A percentile compares a stretch with the other conserved stretches of the same genome.
These are phyloP conservation scores for Penicillium sp. DNA, from an alignment of 2,329 filamentous ascomycete species.

Conservation along the genomic window DNA sequence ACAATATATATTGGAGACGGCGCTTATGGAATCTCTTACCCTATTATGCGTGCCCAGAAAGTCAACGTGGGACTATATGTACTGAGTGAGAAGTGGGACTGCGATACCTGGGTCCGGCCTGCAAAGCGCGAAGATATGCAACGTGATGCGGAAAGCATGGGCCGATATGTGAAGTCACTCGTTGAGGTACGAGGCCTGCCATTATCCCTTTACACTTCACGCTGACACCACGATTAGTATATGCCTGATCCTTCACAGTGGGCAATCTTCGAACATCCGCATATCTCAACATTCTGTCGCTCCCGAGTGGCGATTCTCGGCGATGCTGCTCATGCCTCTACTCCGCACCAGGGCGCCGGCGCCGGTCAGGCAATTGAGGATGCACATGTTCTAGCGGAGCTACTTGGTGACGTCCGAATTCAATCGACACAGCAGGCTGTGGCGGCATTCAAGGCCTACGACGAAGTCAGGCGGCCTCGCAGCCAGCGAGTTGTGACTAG, in stretches of 20 bases:
- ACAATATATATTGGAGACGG: conserved; percentile 37
- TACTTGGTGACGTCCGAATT: conserved; percentile 50
- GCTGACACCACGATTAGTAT: conserved; percentile 15
- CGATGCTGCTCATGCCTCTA: conserved; percentile 45
- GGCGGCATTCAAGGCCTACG: conserved; percentile 57
- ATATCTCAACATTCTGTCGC: conserved; percentile 35
- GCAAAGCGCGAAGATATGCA: conserved; percentile 35
- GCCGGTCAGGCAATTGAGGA: conserved; percentile 47
- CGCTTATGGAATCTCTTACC: conserved; percentile 39
- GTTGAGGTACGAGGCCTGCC: conserved; percentile 32
- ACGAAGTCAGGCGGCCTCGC: conserved; percentile 54
- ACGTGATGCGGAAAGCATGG: conserved; percentile 33
- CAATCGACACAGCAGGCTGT: conserved; percentile 39
- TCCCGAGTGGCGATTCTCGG: conserved; percentile 39
- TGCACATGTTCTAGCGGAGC: conserved; percentile 43
- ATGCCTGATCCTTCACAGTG: conserved; percentile 41
- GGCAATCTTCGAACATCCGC: conserved; percentile 42
- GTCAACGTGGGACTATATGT: conserved; percentile 39
- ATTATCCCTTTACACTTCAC: not conserved
- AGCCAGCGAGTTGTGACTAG: conserved; percentile 56
- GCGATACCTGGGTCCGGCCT: conserved; percentile 34
- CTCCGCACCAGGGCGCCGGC: conserved; percentile 44
- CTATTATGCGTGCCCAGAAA: conserved; percentile 37
- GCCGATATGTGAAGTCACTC: conserved; percentile 30
- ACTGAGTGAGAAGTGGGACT: conserved; percentile 33